Percentiles rank a stretch among this genome's conserved stretches.
Conservation (phyloP, 2,329 filamentous ascomycete species). For the Lachnellula subtilissima region DNA sequence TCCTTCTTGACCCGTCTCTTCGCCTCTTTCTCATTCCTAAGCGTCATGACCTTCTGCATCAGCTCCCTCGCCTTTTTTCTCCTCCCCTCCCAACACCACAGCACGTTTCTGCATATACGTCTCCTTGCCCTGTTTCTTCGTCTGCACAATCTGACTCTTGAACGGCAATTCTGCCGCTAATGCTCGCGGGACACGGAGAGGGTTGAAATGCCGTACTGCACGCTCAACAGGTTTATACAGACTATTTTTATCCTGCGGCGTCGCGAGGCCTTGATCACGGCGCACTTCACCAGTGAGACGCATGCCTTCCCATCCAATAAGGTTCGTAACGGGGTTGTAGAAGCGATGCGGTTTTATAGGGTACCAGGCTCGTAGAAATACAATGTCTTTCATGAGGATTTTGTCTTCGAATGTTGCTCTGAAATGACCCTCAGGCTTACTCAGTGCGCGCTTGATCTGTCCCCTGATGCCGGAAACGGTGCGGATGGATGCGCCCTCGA, state of each 20-base stretch:
- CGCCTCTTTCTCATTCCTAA: slow-evolving; percentile 84
- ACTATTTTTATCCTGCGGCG: slow-evolving; percentile 77
- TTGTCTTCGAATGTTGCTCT: slow-evolving; percentile 98
- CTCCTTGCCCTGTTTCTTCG: slow-evolving; percentile 70
- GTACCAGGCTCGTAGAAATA: slow-evolving; percentile 96
- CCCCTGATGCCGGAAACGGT: slow-evolving; percentile 94
- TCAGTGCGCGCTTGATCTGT: slow-evolving; percentile 93
- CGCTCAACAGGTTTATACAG: slow-evolving; percentile 71
- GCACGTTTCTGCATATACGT: slow-evolving; percentile 96
- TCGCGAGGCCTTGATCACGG: slow-evolving; percentile 66
- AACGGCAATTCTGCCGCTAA: slow-evolving; percentile 82
- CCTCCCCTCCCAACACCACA: slow-evolving; percentile 78
- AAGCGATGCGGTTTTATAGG: slow-evolving; percentile 91
- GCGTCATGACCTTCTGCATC: slow-evolving; percentile 86
- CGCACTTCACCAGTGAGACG: slow-evolving; percentile 89
- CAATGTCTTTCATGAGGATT: slow-evolving; percentile 91
- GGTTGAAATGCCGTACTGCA: slow-evolving; percentile 70
- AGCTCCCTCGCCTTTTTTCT: slow-evolving; percentile 83
- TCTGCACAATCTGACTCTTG: slow-evolving; percentile 82
- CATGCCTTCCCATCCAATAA: slow-evolving; percentile 89
- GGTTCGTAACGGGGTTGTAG: slow-evolving; percentile 93
- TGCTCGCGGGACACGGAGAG: slow-evolving; percentile 65
- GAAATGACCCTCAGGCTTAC: slow-evolving; percentile 92
- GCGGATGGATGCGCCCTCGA: slow-evolving; percentile 91
- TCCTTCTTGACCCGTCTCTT: slow-evolving; percentile 84